Evolutionary conservation across 2,329 filamentous ascomycete genomes (phyloP).

Genomic region (Thelonectria olida): DNA sequence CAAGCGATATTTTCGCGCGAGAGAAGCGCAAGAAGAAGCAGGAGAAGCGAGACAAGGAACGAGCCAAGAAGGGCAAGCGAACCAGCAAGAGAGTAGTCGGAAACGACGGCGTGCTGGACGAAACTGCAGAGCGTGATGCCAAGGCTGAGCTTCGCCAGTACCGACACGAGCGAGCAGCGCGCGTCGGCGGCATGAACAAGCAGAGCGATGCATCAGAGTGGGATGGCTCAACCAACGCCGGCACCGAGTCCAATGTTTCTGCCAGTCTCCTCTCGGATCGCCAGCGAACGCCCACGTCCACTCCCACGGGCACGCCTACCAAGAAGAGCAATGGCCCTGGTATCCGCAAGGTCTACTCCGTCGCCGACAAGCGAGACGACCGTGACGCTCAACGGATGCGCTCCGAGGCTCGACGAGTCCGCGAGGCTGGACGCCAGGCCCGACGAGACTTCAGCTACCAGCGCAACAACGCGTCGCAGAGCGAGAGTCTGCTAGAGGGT

Average conservation of each 20-base stretch:
- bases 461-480: constrained; percentile 44
- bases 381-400: constrained; percentile 65
- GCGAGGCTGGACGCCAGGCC: constrained; percentile 59
- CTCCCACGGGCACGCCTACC: constrained; percentile 54
- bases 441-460: constrained; percentile 65
- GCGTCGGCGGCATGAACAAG: constrained; percentile 89
- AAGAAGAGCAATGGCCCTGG: constrained; percentile 47
- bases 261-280: constrained; percentile 69
- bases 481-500: constrained; percentile 46
- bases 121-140: constrained; percentile 69
- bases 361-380: constrained; percentile 61
- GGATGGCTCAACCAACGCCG: constrained; percentile 75
- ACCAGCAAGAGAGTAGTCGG: constrained; percentile 55
- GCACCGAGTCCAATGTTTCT: constrained; percentile 69
- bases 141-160: constrained; percentile 81
- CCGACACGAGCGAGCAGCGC: constrained; percentile 84
- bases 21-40: constrained; percentile 65
- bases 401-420: constrained; percentile 64
- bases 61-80: constrained; percentile 55
- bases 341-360: constrained; percentile 71
- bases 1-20: constrained; percentile 63
- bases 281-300: constrained; percentile 65
- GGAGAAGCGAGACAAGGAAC: constrained; percentile 55
- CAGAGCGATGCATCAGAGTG: constrained; percentile 81
- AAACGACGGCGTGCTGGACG: constrained; percentile 71